Evolutionary conservation across 164 flowering plant genomes (phyloP).

Genomic region (Berberis vulgaris): DNA sequence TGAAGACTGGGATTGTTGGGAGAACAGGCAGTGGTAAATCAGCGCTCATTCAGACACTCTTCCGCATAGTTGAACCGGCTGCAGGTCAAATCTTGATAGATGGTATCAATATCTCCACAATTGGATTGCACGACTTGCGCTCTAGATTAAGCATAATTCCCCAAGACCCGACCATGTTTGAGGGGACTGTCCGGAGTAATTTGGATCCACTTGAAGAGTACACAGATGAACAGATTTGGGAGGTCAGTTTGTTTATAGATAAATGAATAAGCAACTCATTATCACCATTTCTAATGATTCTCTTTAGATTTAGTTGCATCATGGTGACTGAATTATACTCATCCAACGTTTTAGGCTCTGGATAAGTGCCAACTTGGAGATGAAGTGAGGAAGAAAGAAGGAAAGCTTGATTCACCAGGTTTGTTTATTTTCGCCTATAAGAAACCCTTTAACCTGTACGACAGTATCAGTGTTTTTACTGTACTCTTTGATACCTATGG

Average conservation of each 20-base stretch:
- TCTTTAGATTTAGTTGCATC: not conserved
- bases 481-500: not conserved
- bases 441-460: not conserved
- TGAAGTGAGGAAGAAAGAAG: constrained; percentile 30
- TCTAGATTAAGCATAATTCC: constrained; percentile 74
- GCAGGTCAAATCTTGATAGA: constrained; percentile 63
- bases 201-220: constrained; percentile 50
- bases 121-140: constrained; percentile 74
- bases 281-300: not conserved
- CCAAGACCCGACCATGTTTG: constrained; percentile 77
- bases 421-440: not conserved
- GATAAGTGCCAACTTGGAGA: constrained; percentile 40
- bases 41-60: constrained; percentile 59
- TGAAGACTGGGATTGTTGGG: constrained; percentile 79
- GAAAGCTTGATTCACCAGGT: constrained; percentile 32
- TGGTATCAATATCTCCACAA: constrained; percentile 51
- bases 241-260: constrained; percentile 26
- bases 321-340: not conserved
- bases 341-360: constrained; percentile 25
- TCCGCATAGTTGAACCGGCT: constrained; percentile 69
- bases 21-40: constrained; percentile 86
- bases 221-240: constrained; percentile 55
- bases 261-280: not conserved
- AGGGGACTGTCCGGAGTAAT: constrained; percentile 54
- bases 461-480: not conserved